phyloP scores from a whole-genome alignment of 805 yeast genomes.

The Saccharomycopsis synnaedendra region DNA sequence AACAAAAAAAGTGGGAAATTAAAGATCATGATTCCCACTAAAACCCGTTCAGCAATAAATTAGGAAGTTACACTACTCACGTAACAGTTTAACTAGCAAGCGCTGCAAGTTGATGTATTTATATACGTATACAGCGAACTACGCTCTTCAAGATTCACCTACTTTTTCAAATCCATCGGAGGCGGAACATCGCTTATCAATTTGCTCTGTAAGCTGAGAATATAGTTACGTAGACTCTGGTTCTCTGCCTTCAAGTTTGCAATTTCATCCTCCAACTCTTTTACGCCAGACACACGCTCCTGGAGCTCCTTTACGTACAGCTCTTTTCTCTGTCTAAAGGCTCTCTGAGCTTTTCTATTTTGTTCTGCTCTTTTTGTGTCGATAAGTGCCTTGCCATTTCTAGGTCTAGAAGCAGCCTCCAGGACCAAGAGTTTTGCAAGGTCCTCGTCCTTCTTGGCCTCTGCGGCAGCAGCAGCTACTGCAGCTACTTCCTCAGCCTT shows the following conservation, averaged over 20 bases:
- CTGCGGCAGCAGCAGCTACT: conserved; percentile 17
- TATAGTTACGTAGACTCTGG: conserved; percentile 59
- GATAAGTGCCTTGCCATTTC: not conserved
- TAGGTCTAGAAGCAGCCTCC: not conserved
- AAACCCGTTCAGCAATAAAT: too few species aligned
- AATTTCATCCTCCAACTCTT: conserved; percentile 50
- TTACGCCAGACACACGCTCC: conserved; percentile 50
- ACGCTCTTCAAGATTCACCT: too few species aligned
- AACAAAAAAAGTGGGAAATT: too few species aligned
- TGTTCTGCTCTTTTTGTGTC: conserved; percentile 82
- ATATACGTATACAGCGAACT: too few species aligned
- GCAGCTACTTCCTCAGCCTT: conserved; percentile 22
- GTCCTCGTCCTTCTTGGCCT: not conserved
- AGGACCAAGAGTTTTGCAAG: not conserved
- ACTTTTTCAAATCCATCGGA: too few species aligned
- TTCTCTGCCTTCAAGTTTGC: conserved; percentile 62
- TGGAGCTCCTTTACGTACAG: conserved; percentile 73
- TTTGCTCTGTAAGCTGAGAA: conserved; percentile 56
- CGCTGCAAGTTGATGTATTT: too few species aligned
- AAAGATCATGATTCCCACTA: too few species aligned
- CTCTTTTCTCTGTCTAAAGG: conserved; percentile 80
- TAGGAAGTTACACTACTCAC: too few species aligned
- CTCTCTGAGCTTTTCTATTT: conserved; percentile 85
- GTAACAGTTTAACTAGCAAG: too few species aligned
- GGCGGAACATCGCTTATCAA: conserved; percentile 39